A percentile compares a stretch with the other conserved stretches of the same genome.
phyloP scores from a whole-genome alignment of 73 alveolate genomes.

The Paraurostyla sp. region DNA sequence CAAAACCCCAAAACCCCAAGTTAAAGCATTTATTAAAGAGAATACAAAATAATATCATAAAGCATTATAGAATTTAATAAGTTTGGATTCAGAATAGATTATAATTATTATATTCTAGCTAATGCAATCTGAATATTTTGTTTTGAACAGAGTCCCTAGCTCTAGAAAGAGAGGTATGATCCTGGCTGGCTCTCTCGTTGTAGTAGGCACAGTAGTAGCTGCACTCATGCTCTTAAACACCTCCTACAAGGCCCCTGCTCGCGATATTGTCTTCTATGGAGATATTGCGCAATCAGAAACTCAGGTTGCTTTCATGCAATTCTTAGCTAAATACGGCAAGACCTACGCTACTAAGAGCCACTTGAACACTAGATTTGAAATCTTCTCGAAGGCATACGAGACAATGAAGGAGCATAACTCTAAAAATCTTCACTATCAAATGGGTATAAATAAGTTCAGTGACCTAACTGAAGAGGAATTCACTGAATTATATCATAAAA shows the following conservation, averaged over 20 bases:
- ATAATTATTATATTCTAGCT: no score
- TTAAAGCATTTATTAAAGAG: no score
- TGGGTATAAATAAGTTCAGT: conserved; percentile 76
- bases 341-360: conserved; percentile 62
- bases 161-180: background rate
- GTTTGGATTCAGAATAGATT: no score
- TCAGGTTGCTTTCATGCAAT: conserved; percentile 14
- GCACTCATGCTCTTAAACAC: background rate
- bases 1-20: no score
- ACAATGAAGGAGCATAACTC: conserved; percentile 10
- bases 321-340: conserved; percentile 44
- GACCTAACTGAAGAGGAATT: conserved; percentile 85
- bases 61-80: no score
- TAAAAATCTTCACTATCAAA: background rate
- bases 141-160: background rate
- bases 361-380: background rate
- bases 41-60: no score
- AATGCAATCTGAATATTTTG: conserved; percentile 34
- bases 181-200: conserved; percentile 7
- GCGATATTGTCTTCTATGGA: background rate
- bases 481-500: conserved; percentile 30
- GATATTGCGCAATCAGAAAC: background rate
- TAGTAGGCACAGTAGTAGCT: conserved; percentile 50
- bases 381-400: conserved; percentile 22
- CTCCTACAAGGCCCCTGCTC: background rate